Evolutionary conservation across 768 basidiomycete species (phyloP).

Genomic region (Tricholoma matsutake): DNA sequence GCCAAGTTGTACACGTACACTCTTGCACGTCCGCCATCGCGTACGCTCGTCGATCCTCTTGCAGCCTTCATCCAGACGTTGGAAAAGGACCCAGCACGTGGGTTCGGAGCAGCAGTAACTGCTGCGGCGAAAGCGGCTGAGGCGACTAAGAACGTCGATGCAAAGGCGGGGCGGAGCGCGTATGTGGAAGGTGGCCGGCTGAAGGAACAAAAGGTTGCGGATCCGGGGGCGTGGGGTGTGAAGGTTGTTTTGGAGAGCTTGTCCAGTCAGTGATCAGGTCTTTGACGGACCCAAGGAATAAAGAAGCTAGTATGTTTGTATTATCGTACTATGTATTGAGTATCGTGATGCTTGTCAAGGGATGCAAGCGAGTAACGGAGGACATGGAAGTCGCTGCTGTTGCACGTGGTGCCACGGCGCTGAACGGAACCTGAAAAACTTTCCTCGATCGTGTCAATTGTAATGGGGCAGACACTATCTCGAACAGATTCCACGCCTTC

Average conservation of each 20-base stretch:
- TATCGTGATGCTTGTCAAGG: too few species aligned
- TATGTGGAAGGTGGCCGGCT: constrained; percentile 76
- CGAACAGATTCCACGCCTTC: constrained; percentile 13
- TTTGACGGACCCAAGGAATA: not conserved
- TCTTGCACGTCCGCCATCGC: constrained; percentile 82
- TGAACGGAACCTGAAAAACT: not conserved
- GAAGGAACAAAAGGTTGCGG: constrained; percentile 59
- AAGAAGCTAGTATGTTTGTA: not conserved
- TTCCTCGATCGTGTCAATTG: not conserved
- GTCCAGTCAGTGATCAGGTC: not conserved
- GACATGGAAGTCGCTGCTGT: too few species aligned
- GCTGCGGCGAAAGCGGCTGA: constrained; percentile 68
- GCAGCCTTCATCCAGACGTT: constrained; percentile 66
- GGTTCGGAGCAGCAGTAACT: constrained; percentile 50
- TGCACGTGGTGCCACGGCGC: not conserved
- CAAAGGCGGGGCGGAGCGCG: constrained; percentile 85
- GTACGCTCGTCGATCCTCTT: constrained; percentile 92
- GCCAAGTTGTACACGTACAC: constrained; percentile 77
- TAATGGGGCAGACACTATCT: constrained; percentile 50
- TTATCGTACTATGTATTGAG: too few species aligned
- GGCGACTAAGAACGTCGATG: constrained; percentile 68
- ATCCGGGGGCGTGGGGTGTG: constrained; percentile 93
- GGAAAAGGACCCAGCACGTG: constrained; percentile 18
- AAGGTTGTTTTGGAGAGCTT: constrained; percentile 67
- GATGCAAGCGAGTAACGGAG: too few species aligned